A percentile compares a stretch with the other conserved stretches of the same genome.
These are phyloP conservation scores for Lichtheimia ornata DNA, from an alignment of 371 early-diverging fungal species.

Conservation along the genomic window DNA sequence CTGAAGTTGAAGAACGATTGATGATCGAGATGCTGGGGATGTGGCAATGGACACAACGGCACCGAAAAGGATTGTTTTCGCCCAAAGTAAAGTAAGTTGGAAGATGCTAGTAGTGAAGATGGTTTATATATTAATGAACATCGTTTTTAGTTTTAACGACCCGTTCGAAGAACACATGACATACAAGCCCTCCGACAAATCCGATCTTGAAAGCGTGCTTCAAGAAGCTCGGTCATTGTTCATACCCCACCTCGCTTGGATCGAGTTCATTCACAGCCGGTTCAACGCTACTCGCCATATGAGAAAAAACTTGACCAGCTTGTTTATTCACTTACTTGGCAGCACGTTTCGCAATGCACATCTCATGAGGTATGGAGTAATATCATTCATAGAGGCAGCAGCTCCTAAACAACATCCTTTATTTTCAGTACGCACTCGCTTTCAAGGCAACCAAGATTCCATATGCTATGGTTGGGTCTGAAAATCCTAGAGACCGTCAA, in stretches of 20 bases:
- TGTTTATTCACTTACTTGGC: constrained; percentile 73
- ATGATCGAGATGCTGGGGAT: constrained; percentile 78
- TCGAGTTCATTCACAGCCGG: constrained; percentile 80
- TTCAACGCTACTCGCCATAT: constrained; percentile 81
- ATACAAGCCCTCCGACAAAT: constrained; percentile 86
- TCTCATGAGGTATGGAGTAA: constrained; percentile 35
- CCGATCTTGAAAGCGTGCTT: constrained; percentile 63
- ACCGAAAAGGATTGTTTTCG: constrained; percentile 78
- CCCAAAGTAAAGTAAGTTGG: constrained; percentile 25
- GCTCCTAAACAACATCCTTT: background rate
- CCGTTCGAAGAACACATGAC: constrained; percentile 90
- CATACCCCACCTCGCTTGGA: constrained; percentile 81
- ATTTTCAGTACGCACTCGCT: constrained; percentile 61
- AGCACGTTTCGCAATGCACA: constrained; percentile 68
- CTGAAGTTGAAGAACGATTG: constrained; percentile 73
- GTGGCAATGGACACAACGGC: constrained; percentile 81
- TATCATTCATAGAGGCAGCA: background rate
- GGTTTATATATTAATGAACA: background rate
- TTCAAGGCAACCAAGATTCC: constrained; percentile 79
- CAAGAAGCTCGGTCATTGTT: constrained; percentile 61
- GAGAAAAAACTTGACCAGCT: constrained; percentile 68
- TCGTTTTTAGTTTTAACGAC: constrained; percentile 52
- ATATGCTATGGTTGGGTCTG: constrained; percentile 75
- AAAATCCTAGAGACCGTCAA: constrained; percentile 69
- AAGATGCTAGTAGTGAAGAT: constrained; percentile 19